phyloP scores from a whole-genome alignment of 2,329 filamentous ascomycete species.

The Purpureocillium takamizusanense region DNA sequence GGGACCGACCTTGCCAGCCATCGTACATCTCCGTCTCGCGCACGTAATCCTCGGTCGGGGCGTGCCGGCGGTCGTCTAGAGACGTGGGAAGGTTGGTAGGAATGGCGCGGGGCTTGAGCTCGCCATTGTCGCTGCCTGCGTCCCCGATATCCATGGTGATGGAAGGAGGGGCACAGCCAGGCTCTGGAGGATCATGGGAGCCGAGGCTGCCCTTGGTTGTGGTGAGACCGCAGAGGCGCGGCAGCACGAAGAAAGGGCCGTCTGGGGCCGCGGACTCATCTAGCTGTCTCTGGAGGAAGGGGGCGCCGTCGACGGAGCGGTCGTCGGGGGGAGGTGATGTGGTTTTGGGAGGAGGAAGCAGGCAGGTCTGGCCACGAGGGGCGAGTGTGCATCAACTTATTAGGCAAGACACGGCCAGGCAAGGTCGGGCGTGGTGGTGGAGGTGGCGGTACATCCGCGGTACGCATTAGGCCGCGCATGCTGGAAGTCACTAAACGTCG shows the following conservation, averaged over 20 bases:
- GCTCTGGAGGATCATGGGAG: slow-evolving; percentile 23
- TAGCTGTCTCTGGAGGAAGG: too few species aligned
- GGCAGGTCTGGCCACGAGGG: too few species aligned
- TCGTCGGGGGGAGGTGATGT: too few species aligned
- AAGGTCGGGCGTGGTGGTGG: too few species aligned
- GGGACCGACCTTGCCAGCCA: slow-evolving; percentile 78
- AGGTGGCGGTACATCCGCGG: too few species aligned
- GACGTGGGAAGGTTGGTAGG: slow-evolving; percentile 85
- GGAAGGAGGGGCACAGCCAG: slow-evolving; percentile 27
- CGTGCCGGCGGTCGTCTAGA: slow-evolving; percentile 73
- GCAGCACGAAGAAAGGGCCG: neutral
- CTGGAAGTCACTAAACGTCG: neutral
- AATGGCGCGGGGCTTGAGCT: slow-evolving; percentile 43
- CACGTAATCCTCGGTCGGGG: slow-evolving; percentile 52
- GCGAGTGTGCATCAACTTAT: too few species aligned
- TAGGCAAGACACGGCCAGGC: too few species aligned
- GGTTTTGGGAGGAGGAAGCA: too few species aligned
- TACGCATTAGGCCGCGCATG: slow-evolving; percentile 1
- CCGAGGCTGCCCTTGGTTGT: slow-evolving; percentile 1
- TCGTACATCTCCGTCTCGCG: slow-evolving; percentile 96
- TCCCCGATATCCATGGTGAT: slow-evolving; percentile 50
- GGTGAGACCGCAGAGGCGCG: too few species aligned
- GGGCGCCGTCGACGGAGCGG: too few species aligned
- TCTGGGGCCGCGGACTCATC: neutral
- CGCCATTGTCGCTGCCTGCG: slow-evolving; percentile 25